Evolutionary conservation across 1,139 yeast genomes (phyloP).

Genomic region (Tardiomyces blankii): DNA sequence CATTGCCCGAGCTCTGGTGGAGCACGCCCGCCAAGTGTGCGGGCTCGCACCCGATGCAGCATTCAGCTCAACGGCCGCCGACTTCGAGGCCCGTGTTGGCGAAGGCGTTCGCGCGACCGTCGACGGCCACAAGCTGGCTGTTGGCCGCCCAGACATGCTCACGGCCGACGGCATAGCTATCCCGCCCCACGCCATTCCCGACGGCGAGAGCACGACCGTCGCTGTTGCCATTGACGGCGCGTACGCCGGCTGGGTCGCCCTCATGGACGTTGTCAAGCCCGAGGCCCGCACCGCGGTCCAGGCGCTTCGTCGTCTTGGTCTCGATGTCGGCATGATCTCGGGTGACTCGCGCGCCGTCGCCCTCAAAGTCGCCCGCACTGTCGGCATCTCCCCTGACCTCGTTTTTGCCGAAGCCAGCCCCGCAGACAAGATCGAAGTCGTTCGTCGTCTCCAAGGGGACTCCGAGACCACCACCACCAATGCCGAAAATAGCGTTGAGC

Average conservation of each 20-base stretch:
- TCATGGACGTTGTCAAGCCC: conserved; percentile 59
- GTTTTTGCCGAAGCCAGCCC: conserved; percentile 77
- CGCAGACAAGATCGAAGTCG: conserved; percentile 58
- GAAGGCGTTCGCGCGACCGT: conserved; percentile 54
- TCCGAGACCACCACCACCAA: conserved; percentile 12
- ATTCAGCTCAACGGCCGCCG: conserved; percentile 27
- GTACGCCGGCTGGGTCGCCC: conserved; percentile 53
- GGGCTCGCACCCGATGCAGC: conserved; percentile 17
- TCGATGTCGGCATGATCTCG: conserved; percentile 77
- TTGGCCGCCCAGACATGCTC: conserved; percentile 9
- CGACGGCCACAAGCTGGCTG: conserved; percentile 5
- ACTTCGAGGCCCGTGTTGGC: conserved; percentile 52
- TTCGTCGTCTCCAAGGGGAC: conserved; percentile 42
- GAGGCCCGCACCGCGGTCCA: conserved; percentile 53
- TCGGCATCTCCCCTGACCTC: conserved; percentile 55
- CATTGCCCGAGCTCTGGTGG: conserved; percentile 57
- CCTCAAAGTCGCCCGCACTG: conserved; percentile 45
- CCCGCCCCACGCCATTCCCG: not conserved
- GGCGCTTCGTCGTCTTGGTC: conserved; percentile 42
- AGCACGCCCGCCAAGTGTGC: conserved; percentile 21
- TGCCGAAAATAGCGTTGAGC: not conserved
- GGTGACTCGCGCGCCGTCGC: conserved; percentile 74
- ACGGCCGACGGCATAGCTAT: not conserved
- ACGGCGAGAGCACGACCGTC: conserved; percentile 19
- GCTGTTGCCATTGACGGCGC: conserved; percentile 41